Evolutionary conservation across 345 rosid species (phyloP).

Genomic region (Ceriops zippeliana): DNA sequence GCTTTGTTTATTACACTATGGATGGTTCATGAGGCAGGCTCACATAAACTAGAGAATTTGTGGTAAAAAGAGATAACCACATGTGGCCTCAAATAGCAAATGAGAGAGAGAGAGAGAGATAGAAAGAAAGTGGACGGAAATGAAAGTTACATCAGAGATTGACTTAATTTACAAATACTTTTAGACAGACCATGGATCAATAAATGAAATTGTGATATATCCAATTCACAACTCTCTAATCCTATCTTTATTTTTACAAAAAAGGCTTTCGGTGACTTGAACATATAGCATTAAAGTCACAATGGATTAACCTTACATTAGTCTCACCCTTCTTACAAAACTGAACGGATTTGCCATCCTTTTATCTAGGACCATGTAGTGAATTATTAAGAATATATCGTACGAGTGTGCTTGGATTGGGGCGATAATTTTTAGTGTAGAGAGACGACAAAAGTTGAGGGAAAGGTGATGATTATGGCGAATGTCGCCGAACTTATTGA

Average conservation of each 20-base stretch:
- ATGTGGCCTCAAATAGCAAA: conserved; percentile 17
- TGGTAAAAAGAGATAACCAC: conserved; percentile 13
- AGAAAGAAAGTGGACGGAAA: conserved; percentile 3
- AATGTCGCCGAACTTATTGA: conserved; percentile 32
- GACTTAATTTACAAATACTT: neutral
- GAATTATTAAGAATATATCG: neutral
- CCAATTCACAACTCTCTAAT: no score
- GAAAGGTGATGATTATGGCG: conserved; percentile 14
- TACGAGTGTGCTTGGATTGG: conserved; percentile 3
- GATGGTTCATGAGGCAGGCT: neutral
- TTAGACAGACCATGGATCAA: neutral
- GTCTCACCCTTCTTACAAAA: neutral
- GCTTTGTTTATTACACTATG: neutral
- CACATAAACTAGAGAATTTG: conserved; percentile 9
- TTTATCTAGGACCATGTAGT: no score
- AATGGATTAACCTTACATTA: no score
- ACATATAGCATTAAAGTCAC: no score
- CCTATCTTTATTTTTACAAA: no score
- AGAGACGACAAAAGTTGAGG: conserved; percentile 6
- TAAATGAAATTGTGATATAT: no score
- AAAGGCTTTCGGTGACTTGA: no score
- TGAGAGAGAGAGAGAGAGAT: neutral
- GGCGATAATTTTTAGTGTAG: conserved; percentile 10
- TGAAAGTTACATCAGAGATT: conserved; percentile 35
- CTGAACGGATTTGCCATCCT: neutral